Percentiles rank a stretch among this genome's conserved stretches.
Evolutionary conservation across 306 rosid species (phyloP).

Genomic region (Coriaria nepalensis): DNA sequence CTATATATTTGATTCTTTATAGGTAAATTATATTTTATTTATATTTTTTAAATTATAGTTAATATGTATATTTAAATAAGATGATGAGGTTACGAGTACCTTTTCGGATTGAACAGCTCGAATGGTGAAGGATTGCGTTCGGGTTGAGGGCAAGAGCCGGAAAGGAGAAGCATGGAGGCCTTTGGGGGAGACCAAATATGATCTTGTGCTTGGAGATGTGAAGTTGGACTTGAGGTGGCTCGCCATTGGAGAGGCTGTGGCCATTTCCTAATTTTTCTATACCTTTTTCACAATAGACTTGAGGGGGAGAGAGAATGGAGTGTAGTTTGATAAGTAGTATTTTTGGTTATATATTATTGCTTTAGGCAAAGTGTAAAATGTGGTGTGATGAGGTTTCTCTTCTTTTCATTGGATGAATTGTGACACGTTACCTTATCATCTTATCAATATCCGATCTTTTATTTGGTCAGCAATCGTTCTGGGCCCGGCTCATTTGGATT

Average conservation of each 20-base stretch:
- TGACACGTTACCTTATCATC: constrained; percentile 45
- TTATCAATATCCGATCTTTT: constrained; percentile 39
- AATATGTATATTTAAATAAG: too few relatives aligned
- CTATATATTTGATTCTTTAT: too few relatives aligned
- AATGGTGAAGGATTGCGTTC: constrained; percentile 42
- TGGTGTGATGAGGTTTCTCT: constrained; percentile 8
- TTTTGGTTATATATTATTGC: constrained; percentile 6
- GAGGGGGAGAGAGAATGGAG: constrained; percentile 13
- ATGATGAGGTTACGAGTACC: too few relatives aligned
- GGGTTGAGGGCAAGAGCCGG: constrained; percentile 19
- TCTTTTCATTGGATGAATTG: constrained; percentile 41
- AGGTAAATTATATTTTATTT: too few relatives aligned
- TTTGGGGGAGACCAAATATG: constrained; percentile 43
- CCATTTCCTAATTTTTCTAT: constrained; percentile 25
- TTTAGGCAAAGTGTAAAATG: constrained; percentile 1
- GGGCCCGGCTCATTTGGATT: too few relatives aligned
- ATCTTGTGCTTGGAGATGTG: constrained; percentile 38
- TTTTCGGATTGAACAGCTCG: constrained; percentile 75
- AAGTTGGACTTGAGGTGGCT: constrained; percentile 80
- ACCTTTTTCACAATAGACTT: too few relatives aligned
- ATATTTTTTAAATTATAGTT: too few relatives aligned
- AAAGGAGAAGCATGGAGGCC: constrained; percentile 55
- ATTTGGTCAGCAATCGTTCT: neutral
- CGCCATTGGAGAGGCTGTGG: constrained; percentile 72
- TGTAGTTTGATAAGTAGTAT: neutral